Percentiles rank a stretch among this genome's conserved stretches.
Evolutionary conservation across 2,329 filamentous ascomycete species (phyloP).

Genomic region (Aspergillus pseudoviridinutans): DNA sequence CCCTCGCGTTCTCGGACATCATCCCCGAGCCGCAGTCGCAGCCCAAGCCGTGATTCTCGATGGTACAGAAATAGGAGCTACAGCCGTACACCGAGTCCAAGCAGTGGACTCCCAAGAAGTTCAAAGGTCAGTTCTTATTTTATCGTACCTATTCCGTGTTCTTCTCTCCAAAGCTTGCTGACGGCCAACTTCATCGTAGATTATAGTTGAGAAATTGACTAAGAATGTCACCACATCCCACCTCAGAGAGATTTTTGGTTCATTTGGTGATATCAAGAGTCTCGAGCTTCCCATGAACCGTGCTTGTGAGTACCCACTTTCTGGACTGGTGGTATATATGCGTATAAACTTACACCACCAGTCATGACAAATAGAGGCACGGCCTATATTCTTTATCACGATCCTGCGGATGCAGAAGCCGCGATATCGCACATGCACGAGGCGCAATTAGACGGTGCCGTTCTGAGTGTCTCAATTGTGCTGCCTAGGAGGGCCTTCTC

Average conservation of each 20-base stretch:
- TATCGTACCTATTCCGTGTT: neutral
- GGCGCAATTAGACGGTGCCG: constrained; percentile 80
- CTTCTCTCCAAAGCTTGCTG: neutral
- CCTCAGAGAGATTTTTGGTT: constrained; percentile 84
- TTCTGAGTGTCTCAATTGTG: constrained; percentile 84
- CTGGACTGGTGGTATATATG: constrained; percentile 1
- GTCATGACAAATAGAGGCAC: constrained; percentile 88
- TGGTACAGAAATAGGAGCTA: constrained; percentile 33
- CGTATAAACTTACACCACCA: constrained; percentile 33
- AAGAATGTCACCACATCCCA: constrained; percentile 91
- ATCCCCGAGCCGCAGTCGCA: constrained; percentile 38
- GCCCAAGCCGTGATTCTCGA: constrained; percentile 34
- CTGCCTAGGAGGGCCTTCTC: constrained; percentile 80
- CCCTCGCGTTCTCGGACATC: constrained; percentile 24
- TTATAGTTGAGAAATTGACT: constrained; percentile 92
- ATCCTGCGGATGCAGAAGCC: constrained; percentile 73
- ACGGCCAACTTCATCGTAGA: constrained; percentile 49
- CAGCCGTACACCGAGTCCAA: constrained; percentile 27
- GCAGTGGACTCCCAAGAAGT: constrained; percentile 25
- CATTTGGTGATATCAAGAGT: constrained; percentile 80
- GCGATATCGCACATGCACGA: constrained; percentile 98
- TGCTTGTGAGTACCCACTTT: constrained; percentile 58
- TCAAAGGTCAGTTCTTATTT: constrained; percentile 30
- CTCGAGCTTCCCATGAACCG: constrained; percentile 87
- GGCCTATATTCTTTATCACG: constrained; percentile 82